phyloP scores from a whole-genome alignment of 2,329 filamentous ascomycete species.

The Fusarium scirpi region DNA sequence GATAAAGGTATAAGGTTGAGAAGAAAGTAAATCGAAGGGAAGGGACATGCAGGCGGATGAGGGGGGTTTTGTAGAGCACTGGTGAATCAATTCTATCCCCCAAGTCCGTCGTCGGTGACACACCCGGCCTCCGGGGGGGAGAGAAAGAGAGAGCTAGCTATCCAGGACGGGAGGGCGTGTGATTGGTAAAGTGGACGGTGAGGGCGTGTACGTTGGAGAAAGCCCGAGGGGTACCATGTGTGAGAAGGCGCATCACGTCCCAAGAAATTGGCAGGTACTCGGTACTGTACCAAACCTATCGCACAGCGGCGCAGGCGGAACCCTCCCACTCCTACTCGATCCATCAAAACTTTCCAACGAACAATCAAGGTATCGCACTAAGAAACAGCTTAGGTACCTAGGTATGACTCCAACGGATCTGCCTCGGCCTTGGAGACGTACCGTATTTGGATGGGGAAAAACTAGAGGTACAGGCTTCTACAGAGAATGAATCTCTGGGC shows the following conservation, averaged over 20 bases:
- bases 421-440: slow-evolving; percentile 33
- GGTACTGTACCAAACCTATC: slow-evolving; percentile 4
- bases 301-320: slow-evolving; percentile 29
- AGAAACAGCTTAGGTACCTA: slow-evolving; percentile 4
- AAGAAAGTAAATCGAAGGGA: slow-evolving; percentile 43
- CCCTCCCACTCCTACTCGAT: slow-evolving; percentile 23
- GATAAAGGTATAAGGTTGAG: slow-evolving; percentile 30
- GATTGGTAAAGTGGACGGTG: slow-evolving; percentile 17
- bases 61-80: slow-evolving; percentile 46
- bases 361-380: slow-evolving; percentile 23
- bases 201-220: slow-evolving; percentile 31
- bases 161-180: slow-evolving; percentile 36
- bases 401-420: slow-evolving; percentile 42
- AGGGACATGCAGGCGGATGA: slow-evolving; percentile 40
- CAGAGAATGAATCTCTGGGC: slow-evolving; percentile 12
- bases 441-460: slow-evolving; percentile 9
- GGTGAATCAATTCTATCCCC: slow-evolving; percentile 17
- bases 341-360: slow-evolving; percentile 26
- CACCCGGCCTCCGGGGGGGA: slow-evolving; percentile 43
- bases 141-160: slow-evolving; percentile 37
- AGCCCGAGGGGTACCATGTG: slow-evolving; percentile 25
- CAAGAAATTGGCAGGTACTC: slow-evolving; percentile 27
- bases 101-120: slow-evolving; percentile 44
- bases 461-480: slow-evolving; percentile 17
- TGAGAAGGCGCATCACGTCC: slow-evolving; percentile 36